phyloP scores from a whole-genome alignment of 768 basidiomycete genomes.

The Lentinula guzmanii region DNA sequence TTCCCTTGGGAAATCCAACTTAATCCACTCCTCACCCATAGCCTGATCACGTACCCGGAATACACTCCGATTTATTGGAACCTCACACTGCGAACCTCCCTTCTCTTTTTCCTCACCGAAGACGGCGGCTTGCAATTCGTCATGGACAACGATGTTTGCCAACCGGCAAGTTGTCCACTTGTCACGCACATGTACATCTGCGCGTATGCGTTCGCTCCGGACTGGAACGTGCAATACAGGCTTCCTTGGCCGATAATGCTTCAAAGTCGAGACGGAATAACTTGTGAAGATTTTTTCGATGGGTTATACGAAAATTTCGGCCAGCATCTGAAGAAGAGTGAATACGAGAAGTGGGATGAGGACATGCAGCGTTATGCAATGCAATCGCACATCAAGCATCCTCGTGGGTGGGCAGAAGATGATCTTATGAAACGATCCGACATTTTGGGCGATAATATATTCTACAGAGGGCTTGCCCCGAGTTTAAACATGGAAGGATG shows the following conservation, averaged over 20 bases:
- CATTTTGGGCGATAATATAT: constrained; percentile 40
- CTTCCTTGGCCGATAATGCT: constrained; percentile 57
- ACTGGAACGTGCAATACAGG: constrained; percentile 8
- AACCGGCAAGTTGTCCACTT: constrained; percentile 62
- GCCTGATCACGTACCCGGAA: neutral
- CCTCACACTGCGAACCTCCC: constrained; percentile 22
- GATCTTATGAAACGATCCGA: constrained; percentile 33
- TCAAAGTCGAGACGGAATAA: constrained; percentile 38
- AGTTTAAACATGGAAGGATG: constrained; percentile 41
- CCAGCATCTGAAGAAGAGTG: constrained; percentile 25
- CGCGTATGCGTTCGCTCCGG: constrained; percentile 41
- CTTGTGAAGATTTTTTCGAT: constrained; percentile 43
- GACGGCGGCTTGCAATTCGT: constrained; percentile 19
- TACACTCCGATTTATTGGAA: constrained; percentile 39
- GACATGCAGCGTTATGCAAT: constrained; percentile 24
- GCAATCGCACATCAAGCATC: constrained; percentile 23
- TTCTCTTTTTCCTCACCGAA: constrained; percentile 22
- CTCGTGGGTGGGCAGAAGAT: constrained; percentile 13
- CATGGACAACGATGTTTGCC: constrained; percentile 31
- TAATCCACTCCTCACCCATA: constrained; percentile 47
- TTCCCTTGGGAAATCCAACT: constrained; percentile 48
- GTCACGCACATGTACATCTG: constrained; percentile 52
- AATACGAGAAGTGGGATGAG: constrained; percentile 29
- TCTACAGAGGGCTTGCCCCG: constrained; percentile 50
- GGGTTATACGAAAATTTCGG: constrained; percentile 41